phyloP scores from a whole-genome alignment of 768 basidiomycete species.

The Cantharellus anzutake region DNA sequence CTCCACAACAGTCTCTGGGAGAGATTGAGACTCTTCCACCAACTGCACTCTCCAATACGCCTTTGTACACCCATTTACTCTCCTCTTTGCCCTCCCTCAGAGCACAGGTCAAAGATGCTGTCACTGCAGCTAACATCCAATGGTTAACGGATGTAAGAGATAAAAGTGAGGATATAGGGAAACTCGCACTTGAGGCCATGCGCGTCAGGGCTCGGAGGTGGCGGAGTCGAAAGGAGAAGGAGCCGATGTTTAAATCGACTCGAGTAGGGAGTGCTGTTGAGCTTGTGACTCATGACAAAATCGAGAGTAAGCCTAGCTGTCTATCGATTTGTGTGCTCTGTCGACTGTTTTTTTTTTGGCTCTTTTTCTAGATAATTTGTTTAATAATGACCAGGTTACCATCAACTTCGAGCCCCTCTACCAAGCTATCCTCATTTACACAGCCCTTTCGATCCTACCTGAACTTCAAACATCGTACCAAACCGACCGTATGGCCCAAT shows the following conservation, averaged over 20 bases:
- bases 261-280: conserved; percentile 86
- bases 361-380: conserved; percentile 46
- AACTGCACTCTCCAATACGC: conserved; percentile 76
- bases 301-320: conserved; percentile 53
- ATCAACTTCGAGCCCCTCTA: conserved; percentile 93
- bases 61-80: conserved; percentile 79
- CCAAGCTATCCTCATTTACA: conserved; percentile 94
- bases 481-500: conserved; percentile 97
- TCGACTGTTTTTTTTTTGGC: neutral
- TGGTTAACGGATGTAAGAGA: conserved; percentile 94
- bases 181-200: conserved; percentile 80
- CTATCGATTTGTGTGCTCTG: neutral
- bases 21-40: conserved; percentile 85
- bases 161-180: conserved; percentile 67
- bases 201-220: conserved; percentile 64
- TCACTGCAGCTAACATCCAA: conserved; percentile 87
- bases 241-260: conserved; percentile 53
- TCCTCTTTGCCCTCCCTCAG: conserved; percentile 84
- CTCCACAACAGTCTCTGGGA: conserved; percentile 55
- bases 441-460: conserved; percentile 72
- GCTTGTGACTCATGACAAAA: conserved; percentile 79
- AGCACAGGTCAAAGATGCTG: conserved; percentile 76
- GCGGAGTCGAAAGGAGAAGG: conserved; percentile 68
- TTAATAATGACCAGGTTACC: conserved; percentile 74
- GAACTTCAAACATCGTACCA: conserved; percentile 87